Evolutionary conservation across 2,329 filamentous ascomycete species (phyloP).

Genomic region (Rhytidhysteron rufulum): DNA sequence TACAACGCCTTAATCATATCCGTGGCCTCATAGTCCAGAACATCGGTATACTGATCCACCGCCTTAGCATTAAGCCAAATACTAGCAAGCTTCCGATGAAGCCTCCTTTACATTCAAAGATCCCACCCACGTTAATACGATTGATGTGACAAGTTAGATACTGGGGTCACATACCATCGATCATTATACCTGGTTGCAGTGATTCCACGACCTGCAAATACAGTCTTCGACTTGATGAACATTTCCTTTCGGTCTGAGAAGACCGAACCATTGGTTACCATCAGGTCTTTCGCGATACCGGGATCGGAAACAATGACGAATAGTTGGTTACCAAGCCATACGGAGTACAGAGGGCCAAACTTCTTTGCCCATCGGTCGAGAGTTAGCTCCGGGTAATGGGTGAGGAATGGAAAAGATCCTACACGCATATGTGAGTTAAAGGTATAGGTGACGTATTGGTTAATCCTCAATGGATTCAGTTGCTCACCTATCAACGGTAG

Average conservation of each 20-base stretch:
- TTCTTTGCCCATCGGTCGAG: conserved; percentile 11
- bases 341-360: conserved; percentile 8
- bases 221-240: conserved; percentile 11
- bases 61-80: conserved; percentile 12
- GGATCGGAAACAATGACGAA: conserved; percentile 11
- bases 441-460: too few relatives aligned
- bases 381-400: conserved; percentile 9
- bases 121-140: too few relatives aligned
- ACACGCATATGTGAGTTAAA: too few relatives aligned
- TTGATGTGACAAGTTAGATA: too few relatives aligned
- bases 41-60: conserved; percentile 9
- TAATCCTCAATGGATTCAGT: too few relatives aligned
- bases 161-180: conserved; percentile 2
- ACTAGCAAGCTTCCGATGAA: too few relatives aligned
- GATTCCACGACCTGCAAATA: conserved; percentile 8
- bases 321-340: conserved; percentile 10
- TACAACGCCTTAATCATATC: conserved; percentile 14
- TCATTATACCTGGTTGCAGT: conserved; percentile 8
- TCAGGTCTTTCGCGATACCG: conserved; percentile 9
- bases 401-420: conserved; percentile 11
- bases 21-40: conserved; percentile 14
- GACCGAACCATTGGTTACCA: conserved; percentile 8
- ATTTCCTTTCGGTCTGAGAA: conserved; percentile 12
- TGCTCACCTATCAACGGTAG: too few relatives aligned
- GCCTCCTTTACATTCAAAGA: too few relatives aligned